Percentiles rank a stretch among this genome's conserved stretches.
Evolutionary conservation across 1,139 yeast species (phyloP).

Genomic region (Candida neerlandica): DNA sequence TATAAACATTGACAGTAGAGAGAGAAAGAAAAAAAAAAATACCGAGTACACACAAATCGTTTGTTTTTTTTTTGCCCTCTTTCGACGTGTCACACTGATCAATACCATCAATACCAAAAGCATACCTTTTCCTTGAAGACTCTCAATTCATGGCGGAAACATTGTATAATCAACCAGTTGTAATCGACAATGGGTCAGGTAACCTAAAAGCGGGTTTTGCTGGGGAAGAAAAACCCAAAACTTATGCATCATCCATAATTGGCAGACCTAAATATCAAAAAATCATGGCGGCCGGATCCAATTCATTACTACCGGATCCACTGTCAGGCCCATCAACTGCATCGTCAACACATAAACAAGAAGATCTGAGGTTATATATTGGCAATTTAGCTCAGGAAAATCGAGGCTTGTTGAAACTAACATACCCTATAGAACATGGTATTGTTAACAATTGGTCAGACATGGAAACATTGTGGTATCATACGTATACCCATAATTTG

Average conservation of each 20-base stretch:
- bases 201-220: conserved; percentile 89
- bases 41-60: neutral
- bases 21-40: neutral
- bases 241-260: conserved; percentile 53
- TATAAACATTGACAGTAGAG: too few species aligned
- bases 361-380: conserved; percentile 52
- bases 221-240: conserved; percentile 81
- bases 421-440: conserved; percentile 82
- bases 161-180: conserved; percentile 80
- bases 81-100: neutral
- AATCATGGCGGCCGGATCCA: conserved; percentile 68
- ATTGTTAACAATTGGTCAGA: conserved; percentile 84
- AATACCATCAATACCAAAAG: neutral
- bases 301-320: conserved; percentile 44
- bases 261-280: conserved; percentile 86
- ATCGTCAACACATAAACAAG: conserved; percentile 21
- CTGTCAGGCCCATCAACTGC: conserved; percentile 18
- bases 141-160: conserved; percentile 14
- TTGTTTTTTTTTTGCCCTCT: neutral
- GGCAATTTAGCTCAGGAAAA: conserved; percentile 75
- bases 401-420: conserved; percentile 70
- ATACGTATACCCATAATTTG: conserved; percentile 61
- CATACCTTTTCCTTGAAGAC: neutral
- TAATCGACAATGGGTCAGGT: conserved; percentile 93
- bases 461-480: conserved; percentile 76